Base-by-base conservation (phyloP, 2,329 filamentous ascomycete species). In the Hypoxylon sp. region DNA sequence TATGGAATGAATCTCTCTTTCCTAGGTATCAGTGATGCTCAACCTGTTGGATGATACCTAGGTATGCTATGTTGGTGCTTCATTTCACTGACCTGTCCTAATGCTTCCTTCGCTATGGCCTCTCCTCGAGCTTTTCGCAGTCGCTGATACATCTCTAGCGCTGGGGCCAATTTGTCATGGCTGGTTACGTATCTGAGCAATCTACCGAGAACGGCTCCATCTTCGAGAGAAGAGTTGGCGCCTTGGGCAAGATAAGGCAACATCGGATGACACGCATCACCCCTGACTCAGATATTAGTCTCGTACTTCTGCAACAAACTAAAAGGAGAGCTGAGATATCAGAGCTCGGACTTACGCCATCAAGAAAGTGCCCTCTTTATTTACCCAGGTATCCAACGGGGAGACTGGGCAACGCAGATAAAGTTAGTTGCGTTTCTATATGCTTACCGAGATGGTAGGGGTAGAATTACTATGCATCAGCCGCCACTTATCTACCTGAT, bases 201-300 rank as follows among this genome's bases (percentile, higher is more conserved):
- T 24, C 68, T 57, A 12, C 69, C 67, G 14, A 71, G 61, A 20
- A 70, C 68, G 3, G 65, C 67, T 12, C 69, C 67, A 44, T 71
- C 69, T 62, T 71, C 69, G 3, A 71, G 20, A 38, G 69, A 67
- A 11, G 69, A 71, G 30, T 71, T 71, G 40, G 69, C 69, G 4
- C 69, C 69, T 40, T 71, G 69, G 0, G 69, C 69, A 26, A 71
- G 67, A 36, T 71, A 71, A 12, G 69, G 67, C 14, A 71, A 61
- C 69, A 70, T 71, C 22, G 67, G 69, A 28, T 71, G 67, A 16
- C 69, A 71, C 32, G 69, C 50, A 52, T 71, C 69, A 9, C 67
- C 67, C 5, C 67, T 70, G 22, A 32, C 8, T 53, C 22, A 7
- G 2, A 24, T 3, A 9, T 63, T 18, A 63, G 26, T 33, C 2